These are phyloP conservation scores for Acanthamoeba lenticulata DNA, from an alignment of 208 protist species.

Conservation along the genomic window DNA sequence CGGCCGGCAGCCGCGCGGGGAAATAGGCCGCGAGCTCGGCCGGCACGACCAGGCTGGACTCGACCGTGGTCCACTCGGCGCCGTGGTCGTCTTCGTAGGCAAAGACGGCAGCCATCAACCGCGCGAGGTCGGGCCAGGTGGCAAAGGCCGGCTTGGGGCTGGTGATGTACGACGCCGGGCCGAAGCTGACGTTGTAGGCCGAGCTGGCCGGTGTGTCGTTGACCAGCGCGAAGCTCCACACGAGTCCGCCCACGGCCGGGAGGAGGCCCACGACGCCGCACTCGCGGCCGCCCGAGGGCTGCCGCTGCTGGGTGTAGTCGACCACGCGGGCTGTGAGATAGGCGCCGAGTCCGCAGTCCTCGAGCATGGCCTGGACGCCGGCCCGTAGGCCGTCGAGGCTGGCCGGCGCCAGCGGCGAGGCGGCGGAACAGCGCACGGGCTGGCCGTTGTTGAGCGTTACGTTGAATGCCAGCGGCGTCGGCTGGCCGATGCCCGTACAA, in stretches of 20 bases:
- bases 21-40: not conserved
- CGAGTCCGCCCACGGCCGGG: not conserved
- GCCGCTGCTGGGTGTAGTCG: too few relatives aligned
- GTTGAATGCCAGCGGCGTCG: not conserved
- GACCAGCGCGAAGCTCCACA: not conserved
- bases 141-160: constrained; percentile 8
- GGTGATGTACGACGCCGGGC: not conserved
- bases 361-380: not conserved
- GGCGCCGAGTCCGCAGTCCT: not conserved
- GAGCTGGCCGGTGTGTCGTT: not conserved
- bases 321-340: not conserved
- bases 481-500: not conserved
- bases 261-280: not conserved
- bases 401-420: not conserved
- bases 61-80: not conserved
- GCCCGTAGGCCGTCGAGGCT: not conserved
- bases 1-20: not conserved
- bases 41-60: not conserved
- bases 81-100: not conserved
- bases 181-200: not conserved
- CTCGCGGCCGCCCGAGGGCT: not conserved
- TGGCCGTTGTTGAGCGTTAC: not conserved
- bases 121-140: not conserved
- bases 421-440: not conserved
- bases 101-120: not conserved